Percentiles rank a stretch among this genome's conserved stretches.
phyloP scores from a whole-genome alignment of 2,329 filamentous ascomycete genomes.

The Ophiosphaerella narmari region DNA sequence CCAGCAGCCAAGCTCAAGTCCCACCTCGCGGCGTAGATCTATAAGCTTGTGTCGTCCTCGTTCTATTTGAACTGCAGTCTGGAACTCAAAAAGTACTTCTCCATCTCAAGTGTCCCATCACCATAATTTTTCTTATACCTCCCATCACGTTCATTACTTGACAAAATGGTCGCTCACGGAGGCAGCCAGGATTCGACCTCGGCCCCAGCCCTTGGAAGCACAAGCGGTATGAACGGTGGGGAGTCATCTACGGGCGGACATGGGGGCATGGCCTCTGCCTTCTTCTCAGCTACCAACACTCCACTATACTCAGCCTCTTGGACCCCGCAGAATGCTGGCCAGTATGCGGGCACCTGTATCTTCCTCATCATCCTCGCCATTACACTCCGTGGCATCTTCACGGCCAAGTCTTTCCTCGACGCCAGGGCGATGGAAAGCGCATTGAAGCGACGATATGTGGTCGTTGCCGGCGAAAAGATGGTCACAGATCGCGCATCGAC shows the following conservation, averaged over 20 bases:
- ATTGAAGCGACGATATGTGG: conserved; percentile 75
- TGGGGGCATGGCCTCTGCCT: conserved; percentile 60
- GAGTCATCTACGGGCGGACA: conserved; percentile 15
- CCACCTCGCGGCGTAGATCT: conserved; percentile 12
- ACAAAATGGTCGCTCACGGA: conserved; percentile 41
- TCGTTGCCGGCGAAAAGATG: conserved; percentile 67
- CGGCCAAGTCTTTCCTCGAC: conserved; percentile 65
- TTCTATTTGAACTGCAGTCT: conserved; percentile 29
- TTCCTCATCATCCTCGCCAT: conserved; percentile 81
- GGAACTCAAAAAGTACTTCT: conserved; percentile 27
- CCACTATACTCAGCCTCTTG: conserved; percentile 71
- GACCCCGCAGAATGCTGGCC: conserved; percentile 71
- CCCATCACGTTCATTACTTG: too few species aligned
- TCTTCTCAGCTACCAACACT: conserved; percentile 67
- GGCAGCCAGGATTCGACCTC: conserved; percentile 26
- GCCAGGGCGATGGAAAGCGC: conserved; percentile 74
- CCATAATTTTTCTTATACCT: not conserved
- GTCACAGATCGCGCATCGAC: conserved; percentile 63
- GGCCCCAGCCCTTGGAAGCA: conserved; percentile 11
- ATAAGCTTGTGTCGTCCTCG: conserved; percentile 25
- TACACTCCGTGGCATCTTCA: conserved; percentile 71
- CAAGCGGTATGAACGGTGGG: conserved; percentile 22
- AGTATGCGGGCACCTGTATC: conserved; percentile 88
- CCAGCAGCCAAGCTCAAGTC: conserved; percentile 22
- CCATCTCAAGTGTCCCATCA: not conserved